These are phyloP conservation scores for Sonneratia alba DNA, from an alignment of 345 rosid genomes.

Conservation along the genomic window DNA sequence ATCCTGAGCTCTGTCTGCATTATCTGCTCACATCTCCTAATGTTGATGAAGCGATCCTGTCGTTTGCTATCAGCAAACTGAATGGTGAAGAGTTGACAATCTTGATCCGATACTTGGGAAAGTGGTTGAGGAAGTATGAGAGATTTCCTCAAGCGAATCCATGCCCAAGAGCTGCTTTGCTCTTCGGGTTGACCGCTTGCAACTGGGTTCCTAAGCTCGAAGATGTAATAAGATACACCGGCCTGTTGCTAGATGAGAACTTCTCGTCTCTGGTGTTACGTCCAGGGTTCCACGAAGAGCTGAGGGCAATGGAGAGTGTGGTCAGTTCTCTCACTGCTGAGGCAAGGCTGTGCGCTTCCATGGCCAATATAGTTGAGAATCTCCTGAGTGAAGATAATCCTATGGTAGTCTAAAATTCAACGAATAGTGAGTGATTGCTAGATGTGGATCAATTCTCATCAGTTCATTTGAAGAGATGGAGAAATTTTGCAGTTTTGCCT, in stretches of 20 bases:
- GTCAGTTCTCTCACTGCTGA: conserved; percentile 55
- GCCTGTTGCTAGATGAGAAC: conserved; percentile 64
- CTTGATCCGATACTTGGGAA: conserved; percentile 53
- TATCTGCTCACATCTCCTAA: conserved; percentile 42
- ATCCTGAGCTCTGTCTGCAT: conserved; percentile 72
- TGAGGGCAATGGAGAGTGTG: conserved; percentile 36
- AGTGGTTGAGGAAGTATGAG: conserved; percentile 75
- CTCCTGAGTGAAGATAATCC: conserved; percentile 33
- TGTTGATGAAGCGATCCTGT: conserved; percentile 52
- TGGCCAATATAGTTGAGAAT: conserved; percentile 35
- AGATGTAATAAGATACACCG: conserved; percentile 49
- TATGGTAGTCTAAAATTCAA: conserved; percentile 5
- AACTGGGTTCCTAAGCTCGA: conserved; percentile 73
- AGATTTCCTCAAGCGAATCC: conserved; percentile 71
- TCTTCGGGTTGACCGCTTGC: conserved; percentile 48
- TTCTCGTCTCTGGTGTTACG: conserved; percentile 59
- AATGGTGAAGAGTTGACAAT: conserved; percentile 54
- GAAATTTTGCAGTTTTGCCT: background rate
- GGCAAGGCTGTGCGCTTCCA: conserved; percentile 38
- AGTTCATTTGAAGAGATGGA: background rate
- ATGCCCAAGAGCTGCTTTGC: conserved; percentile 49
- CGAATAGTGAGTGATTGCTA: background rate
- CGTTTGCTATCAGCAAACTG: conserved; percentile 50
- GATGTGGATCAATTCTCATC: background rate
- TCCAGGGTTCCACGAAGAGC: conserved; percentile 62